These are phyloP conservation scores for Backusella westeae DNA, from an alignment of 192 early-diverging fungal genomes.

Conservation along the genomic window DNA sequence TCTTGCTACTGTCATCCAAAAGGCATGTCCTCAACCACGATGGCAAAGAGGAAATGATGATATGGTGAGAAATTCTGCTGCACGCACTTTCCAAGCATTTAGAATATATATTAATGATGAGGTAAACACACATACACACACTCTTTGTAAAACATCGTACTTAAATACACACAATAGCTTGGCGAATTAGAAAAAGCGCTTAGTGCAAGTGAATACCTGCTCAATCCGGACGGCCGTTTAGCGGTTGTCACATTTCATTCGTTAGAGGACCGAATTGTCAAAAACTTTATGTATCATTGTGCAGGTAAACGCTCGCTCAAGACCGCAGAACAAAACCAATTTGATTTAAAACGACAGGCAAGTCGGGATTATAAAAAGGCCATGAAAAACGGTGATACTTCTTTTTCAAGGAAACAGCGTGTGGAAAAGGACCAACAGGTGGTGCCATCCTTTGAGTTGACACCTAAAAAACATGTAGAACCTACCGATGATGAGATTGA, in stretches of 20 bases:
- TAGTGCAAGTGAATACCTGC: conserved; percentile 46
- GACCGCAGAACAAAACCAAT: conserved; percentile 25
- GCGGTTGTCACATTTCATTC: conserved; percentile 74
- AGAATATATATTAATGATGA: conserved; percentile 77
- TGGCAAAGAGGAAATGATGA: conserved; percentile 38
- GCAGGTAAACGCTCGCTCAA: conserved; percentile 29
- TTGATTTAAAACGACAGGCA: conserved; percentile 28
- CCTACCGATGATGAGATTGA: conserved; percentile 49
- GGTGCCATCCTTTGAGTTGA: conserved; percentile 27
- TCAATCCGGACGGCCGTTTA: conserved; percentile 51
- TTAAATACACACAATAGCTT: conserved; percentile 27
- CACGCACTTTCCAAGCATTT: conserved; percentile 57
- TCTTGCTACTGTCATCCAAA: conserved; percentile 53
- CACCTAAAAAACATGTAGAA: conserved; percentile 41
- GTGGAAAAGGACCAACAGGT: neutral
- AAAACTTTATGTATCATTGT: conserved; percentile 51
- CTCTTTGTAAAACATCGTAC: too few species aligned
- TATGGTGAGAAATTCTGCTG: conserved; percentile 53
- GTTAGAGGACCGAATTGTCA: conserved; percentile 71
- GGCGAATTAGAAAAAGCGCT: conserved; percentile 55
- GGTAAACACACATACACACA: conserved; percentile 6
- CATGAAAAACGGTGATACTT: neutral
- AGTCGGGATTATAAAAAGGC: conserved; percentile 14
- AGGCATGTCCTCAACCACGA: conserved; percentile 44
- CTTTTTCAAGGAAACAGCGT: neutral